Evolutionary conservation across 805 yeast species (phyloP).

Genomic region (Saccharomycopsis oosterbeekiorum): DNA sequence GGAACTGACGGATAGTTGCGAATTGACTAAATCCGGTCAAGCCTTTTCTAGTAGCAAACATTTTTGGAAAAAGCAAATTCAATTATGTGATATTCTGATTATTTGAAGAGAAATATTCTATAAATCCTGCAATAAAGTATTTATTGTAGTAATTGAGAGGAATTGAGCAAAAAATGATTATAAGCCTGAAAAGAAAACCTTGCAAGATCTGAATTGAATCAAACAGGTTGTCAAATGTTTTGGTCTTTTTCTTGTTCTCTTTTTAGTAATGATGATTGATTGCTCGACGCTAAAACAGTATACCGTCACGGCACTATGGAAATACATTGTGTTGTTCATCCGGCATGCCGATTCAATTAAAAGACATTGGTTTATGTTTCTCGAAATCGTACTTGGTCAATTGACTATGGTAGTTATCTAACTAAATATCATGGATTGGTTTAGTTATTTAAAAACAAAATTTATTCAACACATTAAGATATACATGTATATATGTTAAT

Average conservation of each 20-base stretch:
- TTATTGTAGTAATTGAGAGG: no score
- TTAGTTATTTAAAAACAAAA: no score
- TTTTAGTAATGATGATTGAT: neutral
- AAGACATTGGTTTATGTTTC: no score
- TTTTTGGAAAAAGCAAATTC: neutral
- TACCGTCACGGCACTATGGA: neutral
- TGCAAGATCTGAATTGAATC: neutral
- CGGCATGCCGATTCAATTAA: neutral
- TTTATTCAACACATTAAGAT: no score
- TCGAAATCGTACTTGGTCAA: no score
- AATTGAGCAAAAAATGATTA: no score
- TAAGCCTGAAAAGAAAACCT: no score
- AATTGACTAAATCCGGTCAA: neutral
- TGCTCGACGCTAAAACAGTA: neutral
- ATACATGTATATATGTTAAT: neutral
- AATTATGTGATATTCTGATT: no score
- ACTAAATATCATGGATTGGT: no score
- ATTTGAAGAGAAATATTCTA: no score
- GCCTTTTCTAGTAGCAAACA: neutral
- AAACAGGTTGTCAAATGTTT: neutral
- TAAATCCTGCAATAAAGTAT: no score
- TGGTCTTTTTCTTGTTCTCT: neutral
- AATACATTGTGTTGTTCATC: neutral
- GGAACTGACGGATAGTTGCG: constrained; percentile 3
- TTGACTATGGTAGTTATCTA: no score